Percentiles rank a stretch among this genome's conserved stretches.
These are phyloP conservation scores for Cercospora canescens DNA, from an alignment of 2,329 filamentous ascomycete species.

Conservation along the genomic window DNA sequence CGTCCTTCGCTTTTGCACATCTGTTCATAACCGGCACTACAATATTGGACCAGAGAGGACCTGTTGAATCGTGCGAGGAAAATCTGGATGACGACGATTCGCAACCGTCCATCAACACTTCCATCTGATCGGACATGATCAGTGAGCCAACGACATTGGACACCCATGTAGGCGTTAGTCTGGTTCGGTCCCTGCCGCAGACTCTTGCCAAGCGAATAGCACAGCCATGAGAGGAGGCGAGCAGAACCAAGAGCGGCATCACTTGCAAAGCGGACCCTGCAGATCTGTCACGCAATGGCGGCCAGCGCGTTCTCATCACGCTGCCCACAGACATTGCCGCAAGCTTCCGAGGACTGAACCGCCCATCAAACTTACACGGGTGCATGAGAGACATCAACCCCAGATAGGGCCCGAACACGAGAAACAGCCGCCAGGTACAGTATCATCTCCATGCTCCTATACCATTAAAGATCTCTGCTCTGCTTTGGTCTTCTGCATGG, in stretches of 20 bases:
- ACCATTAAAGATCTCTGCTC: neutral
- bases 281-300: neutral
- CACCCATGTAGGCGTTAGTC: neutral
- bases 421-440: neutral
- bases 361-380: neutral
- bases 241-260: neutral
- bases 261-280: neutral
- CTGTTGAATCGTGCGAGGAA: too few relatives aligned
- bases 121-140: too few relatives aligned
- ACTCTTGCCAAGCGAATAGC: neutral
- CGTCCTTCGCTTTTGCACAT: too few relatives aligned
- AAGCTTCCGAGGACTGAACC: neutral
- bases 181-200: neutral
- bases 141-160: too few relatives aligned
- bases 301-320: neutral
- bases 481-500: neutral
- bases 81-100: too few relatives aligned
- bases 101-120: too few relatives aligned
- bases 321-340: neutral
- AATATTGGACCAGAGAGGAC: too few relatives aligned
- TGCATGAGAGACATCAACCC: neutral
- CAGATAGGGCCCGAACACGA: neutral
- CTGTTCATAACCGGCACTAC: too few relatives aligned
- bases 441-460: neutral
- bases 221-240: neutral